Evolutionary conservation across 2,329 filamentous ascomycete species (phyloP).

Genomic region (Claviceps cyperi): DNA sequence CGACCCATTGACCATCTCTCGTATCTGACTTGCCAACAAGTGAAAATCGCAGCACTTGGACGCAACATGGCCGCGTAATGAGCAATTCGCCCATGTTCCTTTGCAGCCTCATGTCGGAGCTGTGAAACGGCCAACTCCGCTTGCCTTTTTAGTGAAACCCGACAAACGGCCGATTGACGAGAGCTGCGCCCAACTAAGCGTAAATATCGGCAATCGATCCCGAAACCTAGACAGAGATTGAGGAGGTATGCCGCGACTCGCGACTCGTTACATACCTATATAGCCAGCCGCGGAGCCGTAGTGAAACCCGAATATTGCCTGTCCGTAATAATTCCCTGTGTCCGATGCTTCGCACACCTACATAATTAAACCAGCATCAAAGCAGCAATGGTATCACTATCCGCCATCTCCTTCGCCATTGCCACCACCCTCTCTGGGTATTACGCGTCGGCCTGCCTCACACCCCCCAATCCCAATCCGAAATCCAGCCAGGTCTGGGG

Average conservation of each 20-base stretch:
- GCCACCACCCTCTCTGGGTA: constrained; percentile 1
- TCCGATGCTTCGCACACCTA: too few relatives aligned
- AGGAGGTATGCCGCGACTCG: too few relatives aligned
- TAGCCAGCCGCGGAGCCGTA: too few relatives aligned
- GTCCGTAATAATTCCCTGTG: too few relatives aligned
- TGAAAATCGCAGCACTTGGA: too few relatives aligned
- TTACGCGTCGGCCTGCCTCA: not conserved
- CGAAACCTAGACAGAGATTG: not conserved
- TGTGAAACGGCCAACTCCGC: not conserved
- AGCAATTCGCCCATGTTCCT: not conserved
- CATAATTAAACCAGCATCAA: not conserved
- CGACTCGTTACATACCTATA: too few relatives aligned
- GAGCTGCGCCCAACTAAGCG: too few relatives aligned
- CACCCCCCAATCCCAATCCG: constrained; percentile 1
- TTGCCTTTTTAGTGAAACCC: not conserved
- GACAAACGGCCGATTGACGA: not conserved
- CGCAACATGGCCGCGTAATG: too few relatives aligned
- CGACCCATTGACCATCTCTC: too few relatives aligned
- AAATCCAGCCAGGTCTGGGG: not conserved
- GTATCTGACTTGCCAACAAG: too few relatives aligned
- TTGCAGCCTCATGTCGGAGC: not conserved
- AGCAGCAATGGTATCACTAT: constrained; percentile 3
- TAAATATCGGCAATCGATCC: not conserved
- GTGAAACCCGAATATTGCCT: too few relatives aligned
- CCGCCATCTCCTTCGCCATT: constrained; percentile 1